Conservation (phyloP, 345 rosid species). For the Salix udensis region DNA sequence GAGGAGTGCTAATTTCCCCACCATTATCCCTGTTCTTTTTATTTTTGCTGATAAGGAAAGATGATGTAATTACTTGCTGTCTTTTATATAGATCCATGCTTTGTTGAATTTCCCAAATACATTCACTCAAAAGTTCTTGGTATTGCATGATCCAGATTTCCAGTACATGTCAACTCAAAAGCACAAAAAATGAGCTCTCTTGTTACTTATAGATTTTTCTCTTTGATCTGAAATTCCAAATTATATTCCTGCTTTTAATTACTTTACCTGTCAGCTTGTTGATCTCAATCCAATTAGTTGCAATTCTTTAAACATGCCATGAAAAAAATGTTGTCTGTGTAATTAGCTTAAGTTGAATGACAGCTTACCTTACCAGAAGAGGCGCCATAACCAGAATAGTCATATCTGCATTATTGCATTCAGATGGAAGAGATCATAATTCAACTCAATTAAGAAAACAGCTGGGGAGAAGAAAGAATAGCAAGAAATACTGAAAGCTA, state of each 20-base stretch:
- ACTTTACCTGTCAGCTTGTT: not conserved
- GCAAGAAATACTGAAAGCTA: not conserved
- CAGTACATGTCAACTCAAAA: too few species aligned
- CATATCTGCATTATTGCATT: slow-evolving; percentile 58
- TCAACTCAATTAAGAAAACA: slow-evolving; percentile 5
- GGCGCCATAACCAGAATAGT: slow-evolving; percentile 98
- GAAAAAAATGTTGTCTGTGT: not conserved
- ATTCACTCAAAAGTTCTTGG: not conserved
- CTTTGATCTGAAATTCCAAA: not conserved
- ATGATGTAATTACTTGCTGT: not conserved
- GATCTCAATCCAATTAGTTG: not conserved
- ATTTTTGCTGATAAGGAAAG: not conserved
- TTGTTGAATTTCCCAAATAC: not conserved
- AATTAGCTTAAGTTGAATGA: not conserved
- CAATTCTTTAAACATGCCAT: not conserved
- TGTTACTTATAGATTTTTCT: not conserved
- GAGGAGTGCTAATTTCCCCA: not conserved
- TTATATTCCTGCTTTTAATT: too few species aligned
- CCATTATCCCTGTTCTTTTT: not conserved
- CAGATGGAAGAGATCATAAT: slow-evolving; percentile 15
- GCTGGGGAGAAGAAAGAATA: not conserved
- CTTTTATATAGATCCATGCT: not conserved
- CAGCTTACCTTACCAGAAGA: slow-evolving; percentile 85
- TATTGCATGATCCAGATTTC: not conserved
- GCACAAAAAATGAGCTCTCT: not conserved